Evolutionary conservation across 2,329 filamentous ascomycete species (phyloP).

Genomic region (Cladosporium austrohemisphaericum): DNA sequence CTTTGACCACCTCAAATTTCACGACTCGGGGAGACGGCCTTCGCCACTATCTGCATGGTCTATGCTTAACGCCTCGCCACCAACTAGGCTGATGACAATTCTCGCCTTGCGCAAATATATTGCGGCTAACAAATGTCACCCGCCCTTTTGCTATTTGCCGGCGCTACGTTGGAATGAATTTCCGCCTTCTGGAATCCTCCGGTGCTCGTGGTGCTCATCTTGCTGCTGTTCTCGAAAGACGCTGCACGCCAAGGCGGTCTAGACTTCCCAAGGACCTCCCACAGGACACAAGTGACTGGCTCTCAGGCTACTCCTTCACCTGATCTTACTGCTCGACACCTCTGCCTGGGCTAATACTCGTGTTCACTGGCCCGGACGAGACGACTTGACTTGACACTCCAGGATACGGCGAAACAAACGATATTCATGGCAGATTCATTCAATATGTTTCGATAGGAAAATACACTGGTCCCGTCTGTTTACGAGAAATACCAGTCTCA

Average conservation of each 20-base stretch:
- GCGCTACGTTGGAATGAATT: neutral
- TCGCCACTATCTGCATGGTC: neutral
- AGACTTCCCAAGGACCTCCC: too few species aligned
- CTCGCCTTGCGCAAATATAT: too few species aligned
- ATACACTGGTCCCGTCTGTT: neutral
- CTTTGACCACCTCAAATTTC: neutral
- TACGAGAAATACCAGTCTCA: neutral
- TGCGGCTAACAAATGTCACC: neutral
- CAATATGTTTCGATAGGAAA: neutral
- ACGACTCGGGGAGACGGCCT: slow-evolving; percentile 1
- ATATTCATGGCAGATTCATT: neutral
- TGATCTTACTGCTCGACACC: too few species aligned
- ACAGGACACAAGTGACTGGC: too few species aligned
- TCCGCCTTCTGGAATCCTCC: neutral
- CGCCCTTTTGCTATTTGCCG: neutral
- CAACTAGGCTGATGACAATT: neutral
- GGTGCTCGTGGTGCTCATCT: neutral
- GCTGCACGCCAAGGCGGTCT: neutral
- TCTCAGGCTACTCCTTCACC: too few species aligned
- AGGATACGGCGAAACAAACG: neutral
- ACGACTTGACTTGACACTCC: too few species aligned
- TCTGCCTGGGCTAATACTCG: too few species aligned
- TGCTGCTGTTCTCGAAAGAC: neutral
- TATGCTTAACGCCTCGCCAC: slow-evolving; percentile 5
- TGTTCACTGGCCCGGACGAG: too few species aligned